Evolutionary conservation across 2,329 filamentous ascomycete species (phyloP), one percentile per base, ranked within the genome.

Genomic region (Talaromyces marneffei): DNA sequence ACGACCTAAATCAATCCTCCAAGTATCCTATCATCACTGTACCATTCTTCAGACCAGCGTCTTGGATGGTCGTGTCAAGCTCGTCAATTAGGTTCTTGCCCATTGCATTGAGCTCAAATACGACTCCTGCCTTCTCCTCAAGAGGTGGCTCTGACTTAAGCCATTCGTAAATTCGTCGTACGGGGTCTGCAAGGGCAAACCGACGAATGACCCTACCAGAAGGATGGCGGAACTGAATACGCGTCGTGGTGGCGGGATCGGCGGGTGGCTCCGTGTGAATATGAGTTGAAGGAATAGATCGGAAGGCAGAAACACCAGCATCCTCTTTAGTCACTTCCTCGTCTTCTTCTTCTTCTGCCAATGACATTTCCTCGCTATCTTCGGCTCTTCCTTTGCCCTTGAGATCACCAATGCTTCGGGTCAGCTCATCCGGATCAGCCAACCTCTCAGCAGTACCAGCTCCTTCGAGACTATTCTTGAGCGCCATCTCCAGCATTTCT

Each of bases 1-100:
- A 27, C 29, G 25, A 20, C 29, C n/a, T 35, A n/a, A 27, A 33
- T 64, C 57, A 59, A 52, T 64, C 48, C 20, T 63, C 87, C 61
- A 90, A 76, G 70, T 92, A 95, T 74, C 97, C 94, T 67, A 99
- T 88, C 91, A 97, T 97, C 7, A 99, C 88, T 0, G 92, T 96
- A 3, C 89, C 92, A 71, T 95, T 93, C 80, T 94, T 96, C 68
- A 99, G 76, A 0, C 92, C 91, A 0, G 89, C 91, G 70, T 91
- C 88, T 66, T 85, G 85, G 63, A 99, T 89, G 0, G 86, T 90
- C 65, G 83, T 78, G 53, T 92, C 87, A 54, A 97, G 79, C 59
- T 81, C 78, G 18, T 89, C 87, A 44, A 97, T 88, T 62, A 99
- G 77, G 69, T 99, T 94, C 71, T 88, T 88, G 53, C 92, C 91